Evolutionary conservation across 2,329 filamentous ascomycete species (phyloP), one percentile per base, ranked within the genome.

Genomic region (Furcasterigmium sp.): DNA sequence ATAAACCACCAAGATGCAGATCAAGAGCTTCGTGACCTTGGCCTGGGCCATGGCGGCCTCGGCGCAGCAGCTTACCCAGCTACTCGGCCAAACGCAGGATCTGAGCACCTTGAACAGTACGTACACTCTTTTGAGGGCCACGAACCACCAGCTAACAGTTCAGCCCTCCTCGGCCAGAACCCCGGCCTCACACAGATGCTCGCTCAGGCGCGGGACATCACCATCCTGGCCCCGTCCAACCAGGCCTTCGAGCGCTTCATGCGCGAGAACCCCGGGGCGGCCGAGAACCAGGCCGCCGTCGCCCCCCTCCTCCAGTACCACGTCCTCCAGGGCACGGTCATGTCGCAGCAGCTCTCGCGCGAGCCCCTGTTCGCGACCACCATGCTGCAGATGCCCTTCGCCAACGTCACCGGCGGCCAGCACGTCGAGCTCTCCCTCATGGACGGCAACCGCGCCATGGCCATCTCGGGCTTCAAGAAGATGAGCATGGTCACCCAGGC

Each of bases 251-350:
- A 41, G 37, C 59, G 55, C 36, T 40, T 40, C 38, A 40, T 40
- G 38, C 38, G 26, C 17, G 63, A 70, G 15, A 65, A 69, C 43
- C 67, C 67, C 10, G 75, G 69, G 49, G 71, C 69, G 18, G 65
- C 68, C 6, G 59, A 78, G 29, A 63, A 65, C 34, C 67, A 67
- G 42, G 53, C 75, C 15, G 64, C 76, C 10, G 62, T 69, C 5
- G 56, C 67, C 21, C 57, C 61, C 26, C 68, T 84, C 25, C 69
- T 85, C 4, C 62, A 71, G 40, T 85, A 85, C 60, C 81, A 85
- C 61, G 70, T 84, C 43, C 64, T 84, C 34, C 64, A 70, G 42
- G 73, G 70, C 42, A 70, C 69, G n/a, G 67, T 81, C 15, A 57
- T 54, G 10, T 51, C 60, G 11, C 41, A 44, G 8, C 55, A 44